Base-by-base conservation (phyloP, 257 asterid genomes). In the Scutellaria minor region DNA sequence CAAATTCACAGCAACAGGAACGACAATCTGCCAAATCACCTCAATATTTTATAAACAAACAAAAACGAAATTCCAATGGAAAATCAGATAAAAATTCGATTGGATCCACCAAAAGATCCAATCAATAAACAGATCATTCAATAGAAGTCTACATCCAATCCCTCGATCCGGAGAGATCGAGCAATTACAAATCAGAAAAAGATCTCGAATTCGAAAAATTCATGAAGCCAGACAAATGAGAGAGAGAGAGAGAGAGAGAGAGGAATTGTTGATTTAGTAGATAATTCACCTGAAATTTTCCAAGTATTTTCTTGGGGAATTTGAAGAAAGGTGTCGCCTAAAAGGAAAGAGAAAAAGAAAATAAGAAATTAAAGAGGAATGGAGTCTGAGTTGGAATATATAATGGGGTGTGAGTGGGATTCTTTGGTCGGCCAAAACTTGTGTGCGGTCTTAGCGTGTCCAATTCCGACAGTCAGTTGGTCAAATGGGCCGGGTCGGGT, bases 401-500 rank as follows among this genome's bases (percentile, higher is more conserved):
- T 68, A 67, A 7, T 46, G 59, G 66, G 70, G 68, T 53, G 1
- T 63, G 62, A 75, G 62, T 64, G 6, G 60, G 66, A 74, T 62
- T 53, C 14, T 37, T 54, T 72, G 79, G 79, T 79, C 74, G 77
- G 83, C 77, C 83, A 74, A 70, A 39, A 24, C 45, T 59, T 74
- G 77, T 54, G 73, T 54, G 77, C 77, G 73, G 72, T 62, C 63
- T 46, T 13, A 24, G 48, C 73, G 78, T 10, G 78, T 73, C 59
- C 42, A 45, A 64, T 24, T 64, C 22, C 56, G 59, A 64, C 47
- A 40, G 41, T 46, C 46, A 58, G 27, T 4, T 31, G 37, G 37
- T 24, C 27, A 24, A 24, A 31, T 31, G 37, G 37, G 37, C 37
- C 37, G 37, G 37, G 3, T 31, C 37, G 37, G 37, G 5, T 31